Evolutionary conservation across 768 basidiomycete genomes (phyloP).

Genomic region (Lepiota brunneoincarnata): DNA sequence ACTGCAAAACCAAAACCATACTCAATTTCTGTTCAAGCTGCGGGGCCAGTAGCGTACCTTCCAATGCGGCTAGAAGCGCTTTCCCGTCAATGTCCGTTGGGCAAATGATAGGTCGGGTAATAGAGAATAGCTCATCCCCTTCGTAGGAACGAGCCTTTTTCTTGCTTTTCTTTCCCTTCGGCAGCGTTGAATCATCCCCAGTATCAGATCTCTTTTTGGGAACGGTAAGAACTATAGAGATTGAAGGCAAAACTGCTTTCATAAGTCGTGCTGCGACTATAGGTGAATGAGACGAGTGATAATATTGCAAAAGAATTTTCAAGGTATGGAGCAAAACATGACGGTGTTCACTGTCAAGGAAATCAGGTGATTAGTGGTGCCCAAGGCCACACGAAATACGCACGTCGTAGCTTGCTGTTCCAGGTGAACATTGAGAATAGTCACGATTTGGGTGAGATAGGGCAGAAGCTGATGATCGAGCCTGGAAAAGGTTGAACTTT

Average conservation of each 20-base stretch:
- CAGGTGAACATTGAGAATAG: conserved; percentile 54
- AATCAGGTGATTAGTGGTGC: not conserved
- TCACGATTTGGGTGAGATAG: conserved; percentile 49
- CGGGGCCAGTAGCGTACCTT: conserved; percentile 43
- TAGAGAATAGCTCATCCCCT: conserved; percentile 69
- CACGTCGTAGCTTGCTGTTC: conserved; percentile 55
- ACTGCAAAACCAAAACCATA: conserved; percentile 35
- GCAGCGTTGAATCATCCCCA: conserved; percentile 17
- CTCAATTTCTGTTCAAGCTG: not conserved
- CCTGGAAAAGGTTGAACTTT: conserved; percentile 32
- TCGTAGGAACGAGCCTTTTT: conserved; percentile 72
- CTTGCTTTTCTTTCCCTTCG: conserved; percentile 53
- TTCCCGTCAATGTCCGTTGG: conserved; percentile 48
- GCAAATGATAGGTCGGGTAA: conserved; percentile 44
- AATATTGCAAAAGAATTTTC: conserved; percentile 39
- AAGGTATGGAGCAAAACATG: conserved; percentile 45
- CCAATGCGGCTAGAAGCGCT: conserved; percentile 49
- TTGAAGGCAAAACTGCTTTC: conserved; percentile 46
- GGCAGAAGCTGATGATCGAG: conserved; percentile 52
- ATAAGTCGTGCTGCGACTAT: conserved; percentile 51
- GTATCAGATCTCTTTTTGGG: conserved; percentile 25
- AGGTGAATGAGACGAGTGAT: conserved; percentile 43
- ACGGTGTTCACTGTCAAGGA: conserved; percentile 30
- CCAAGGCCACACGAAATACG: conserved; percentile 18
- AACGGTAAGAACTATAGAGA: conserved; percentile 47